These are phyloP conservation scores for Gossypium sturtianum DNA, from an alignment of 345 rosid species.

Conservation along the genomic window DNA sequence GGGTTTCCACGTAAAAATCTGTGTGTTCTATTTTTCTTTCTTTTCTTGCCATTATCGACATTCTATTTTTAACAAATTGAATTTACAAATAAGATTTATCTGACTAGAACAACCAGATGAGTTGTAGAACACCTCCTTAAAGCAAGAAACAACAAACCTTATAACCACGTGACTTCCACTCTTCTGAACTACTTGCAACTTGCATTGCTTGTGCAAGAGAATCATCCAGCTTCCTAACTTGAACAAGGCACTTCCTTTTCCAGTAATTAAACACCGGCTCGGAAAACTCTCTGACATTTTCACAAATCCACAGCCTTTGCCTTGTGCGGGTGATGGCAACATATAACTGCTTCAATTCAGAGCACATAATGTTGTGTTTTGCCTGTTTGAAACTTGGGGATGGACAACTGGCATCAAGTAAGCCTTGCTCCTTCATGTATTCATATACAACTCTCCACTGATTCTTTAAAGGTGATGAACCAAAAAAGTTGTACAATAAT, in stretches of 20 bases:
- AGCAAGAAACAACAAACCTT: conserved; percentile 28
- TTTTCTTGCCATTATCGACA: too few species aligned
- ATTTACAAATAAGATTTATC: background rate
- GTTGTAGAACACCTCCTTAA: background rate
- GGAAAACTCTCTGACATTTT: conserved; percentile 28
- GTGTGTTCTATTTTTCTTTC: too few species aligned
- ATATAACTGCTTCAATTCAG: conserved; percentile 49
- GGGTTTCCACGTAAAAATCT: too few species aligned
- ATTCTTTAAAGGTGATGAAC: conserved; percentile 36
- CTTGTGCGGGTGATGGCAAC: conserved; percentile 51
- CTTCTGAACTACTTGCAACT: conserved; percentile 39
- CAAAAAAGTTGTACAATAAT: conserved; percentile 45
- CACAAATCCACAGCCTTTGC: conserved; percentile 55
- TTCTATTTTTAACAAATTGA: too few species aligned
- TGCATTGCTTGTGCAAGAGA: conserved; percentile 36
- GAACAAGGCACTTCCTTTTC: conserved; percentile 30
- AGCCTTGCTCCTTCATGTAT: conserved; percentile 31
- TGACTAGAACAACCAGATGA: background rate
- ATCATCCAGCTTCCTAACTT: conserved; percentile 30
- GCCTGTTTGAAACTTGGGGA: conserved; percentile 28
- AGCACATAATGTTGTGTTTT: conserved; percentile 38
- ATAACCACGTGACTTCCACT: conserved; percentile 40
- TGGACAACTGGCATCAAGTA: conserved; percentile 21
- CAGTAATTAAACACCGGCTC: conserved; percentile 38
- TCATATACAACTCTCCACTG: conserved; percentile 48